phyloP scores from a whole-genome alignment of 1,284 basidiomycete genomes.

The Veloboletus limbatus region DNA sequence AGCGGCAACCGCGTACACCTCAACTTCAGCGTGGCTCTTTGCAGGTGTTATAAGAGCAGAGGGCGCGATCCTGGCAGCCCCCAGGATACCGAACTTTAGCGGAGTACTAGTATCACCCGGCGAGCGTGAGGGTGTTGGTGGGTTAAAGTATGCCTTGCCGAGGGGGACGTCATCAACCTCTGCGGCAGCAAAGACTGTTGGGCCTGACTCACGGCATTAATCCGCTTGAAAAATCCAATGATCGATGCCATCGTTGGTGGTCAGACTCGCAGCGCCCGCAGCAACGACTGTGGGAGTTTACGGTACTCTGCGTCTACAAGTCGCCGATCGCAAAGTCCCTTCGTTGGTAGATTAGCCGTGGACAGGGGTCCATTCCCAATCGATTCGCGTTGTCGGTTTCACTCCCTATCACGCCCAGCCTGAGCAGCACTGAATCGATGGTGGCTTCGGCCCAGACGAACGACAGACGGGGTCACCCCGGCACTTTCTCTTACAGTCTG shows the following conservation, averaged over 20 bases:
- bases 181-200: not conserved
- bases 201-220: slow-evolving; percentile 22
- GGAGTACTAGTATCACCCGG: slow-evolving; percentile 20
- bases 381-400: too few species aligned
- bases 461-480: too few species aligned
- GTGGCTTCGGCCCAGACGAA: too few species aligned
- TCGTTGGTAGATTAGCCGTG: too few species aligned
- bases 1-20: slow-evolving; percentile 61
- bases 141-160: slow-evolving; percentile 23
- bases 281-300: not conserved
- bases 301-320: too few species aligned
- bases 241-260: slow-evolving; percentile 18
- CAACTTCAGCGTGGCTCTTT: slow-evolving; percentile 55
- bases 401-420: too few species aligned
- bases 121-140: slow-evolving; percentile 9
- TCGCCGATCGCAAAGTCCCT: too few species aligned
- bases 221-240: slow-evolving; percentile 22
- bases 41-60: slow-evolving; percentile 53
- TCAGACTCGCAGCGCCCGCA: not conserved
- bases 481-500: too few species aligned
- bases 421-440: too few species aligned
- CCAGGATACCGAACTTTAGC: slow-evolving; percentile 58
- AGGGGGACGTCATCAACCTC: not conserved
- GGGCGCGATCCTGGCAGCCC: slow-evolving; percentile 66
- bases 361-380: too few species aligned